These are phyloP conservation scores for Trichoderma hamatum DNA, from an alignment of 2,329 filamentous ascomycete species.

Conservation along the genomic window DNA sequence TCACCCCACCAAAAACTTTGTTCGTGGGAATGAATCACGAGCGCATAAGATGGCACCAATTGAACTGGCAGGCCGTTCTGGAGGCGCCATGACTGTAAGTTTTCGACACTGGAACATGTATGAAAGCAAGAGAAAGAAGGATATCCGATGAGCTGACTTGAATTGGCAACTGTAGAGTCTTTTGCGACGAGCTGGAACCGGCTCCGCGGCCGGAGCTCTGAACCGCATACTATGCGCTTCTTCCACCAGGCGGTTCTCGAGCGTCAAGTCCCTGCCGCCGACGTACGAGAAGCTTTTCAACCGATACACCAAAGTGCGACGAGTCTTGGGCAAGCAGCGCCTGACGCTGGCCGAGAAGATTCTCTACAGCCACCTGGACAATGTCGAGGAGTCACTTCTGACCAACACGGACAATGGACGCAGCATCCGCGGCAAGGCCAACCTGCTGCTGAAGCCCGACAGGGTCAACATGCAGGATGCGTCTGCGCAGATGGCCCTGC, in stretches of 20 bases:
- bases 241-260: constrained; percentile 43
- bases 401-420: constrained; percentile 81
- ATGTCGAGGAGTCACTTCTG: constrained; percentile 84
- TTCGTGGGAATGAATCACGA: constrained; percentile 24
- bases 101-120: background rate
- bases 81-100: constrained; percentile 52
- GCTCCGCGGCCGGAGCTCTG: constrained; percentile 30
- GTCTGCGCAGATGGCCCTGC: constrained; percentile 94
- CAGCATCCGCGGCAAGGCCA: constrained; percentile 82
- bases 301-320: constrained; percentile 74
- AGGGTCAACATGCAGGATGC: constrained; percentile 99
- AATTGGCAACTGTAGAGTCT: constrained; percentile 40
- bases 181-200: constrained; percentile 42
- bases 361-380: constrained; percentile 91
- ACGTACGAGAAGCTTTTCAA: constrained; percentile 82
- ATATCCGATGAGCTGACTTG: background rate
- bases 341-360: constrained; percentile 98
- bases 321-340: constrained; percentile 66
- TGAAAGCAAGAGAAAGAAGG: constrained; percentile 2
- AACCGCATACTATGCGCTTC: constrained; percentile 29
- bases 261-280: constrained; percentile 55
- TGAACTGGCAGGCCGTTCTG: constrained; percentile 53
- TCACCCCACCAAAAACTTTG: constrained; percentile 36
- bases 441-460: constrained; percentile 95
- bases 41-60: constrained; percentile 52